Percentiles rank a stretch among this genome's conserved stretches.
Evolutionary conservation across 73 alveolate species (phyloP).

Genomic region (Urostyla sp.): DNA sequence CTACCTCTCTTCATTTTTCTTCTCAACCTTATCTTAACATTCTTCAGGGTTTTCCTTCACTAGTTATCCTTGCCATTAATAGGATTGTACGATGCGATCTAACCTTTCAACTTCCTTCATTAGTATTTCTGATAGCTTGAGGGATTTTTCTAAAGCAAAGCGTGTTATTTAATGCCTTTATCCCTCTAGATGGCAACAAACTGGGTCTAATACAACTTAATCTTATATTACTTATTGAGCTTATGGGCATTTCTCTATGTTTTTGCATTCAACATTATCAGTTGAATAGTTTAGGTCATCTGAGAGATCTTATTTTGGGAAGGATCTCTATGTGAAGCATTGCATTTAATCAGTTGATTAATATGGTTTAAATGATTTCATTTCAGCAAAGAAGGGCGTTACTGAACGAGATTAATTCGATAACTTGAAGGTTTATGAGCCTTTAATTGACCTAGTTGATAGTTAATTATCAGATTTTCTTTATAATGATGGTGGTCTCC

Average conservation of each 20-base stretch:
- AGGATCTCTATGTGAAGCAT: not conserved
- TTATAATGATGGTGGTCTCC: not conserved
- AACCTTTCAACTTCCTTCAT: constrained; percentile 21
- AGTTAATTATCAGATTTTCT: not conserved
- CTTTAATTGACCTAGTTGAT: not conserved
- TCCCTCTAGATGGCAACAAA: constrained; percentile 29
- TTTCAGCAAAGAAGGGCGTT: not conserved
- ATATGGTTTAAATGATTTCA: not conserved
- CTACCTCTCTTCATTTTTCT: not conserved
- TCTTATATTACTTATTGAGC: not conserved
- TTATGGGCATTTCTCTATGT: not conserved
- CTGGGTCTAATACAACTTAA: not conserved
- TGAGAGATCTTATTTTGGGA: not conserved
- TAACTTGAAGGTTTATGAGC: not conserved
- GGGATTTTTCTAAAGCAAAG: constrained; percentile 28
- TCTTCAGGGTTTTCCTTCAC: not conserved
- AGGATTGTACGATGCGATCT: not conserved
- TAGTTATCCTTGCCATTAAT: not conserved
- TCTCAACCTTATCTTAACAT: not conserved
- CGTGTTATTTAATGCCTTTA: constrained; percentile 35
- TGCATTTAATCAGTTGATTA: not conserved
- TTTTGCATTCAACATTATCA: not conserved
- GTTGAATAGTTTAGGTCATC: constrained; percentile 14
- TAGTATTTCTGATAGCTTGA: constrained; percentile 11
- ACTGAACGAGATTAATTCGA: not conserved